Evolutionary conservation across 1,284 basidiomycete species (phyloP).

Genomic region (Somion occarium): DNA sequence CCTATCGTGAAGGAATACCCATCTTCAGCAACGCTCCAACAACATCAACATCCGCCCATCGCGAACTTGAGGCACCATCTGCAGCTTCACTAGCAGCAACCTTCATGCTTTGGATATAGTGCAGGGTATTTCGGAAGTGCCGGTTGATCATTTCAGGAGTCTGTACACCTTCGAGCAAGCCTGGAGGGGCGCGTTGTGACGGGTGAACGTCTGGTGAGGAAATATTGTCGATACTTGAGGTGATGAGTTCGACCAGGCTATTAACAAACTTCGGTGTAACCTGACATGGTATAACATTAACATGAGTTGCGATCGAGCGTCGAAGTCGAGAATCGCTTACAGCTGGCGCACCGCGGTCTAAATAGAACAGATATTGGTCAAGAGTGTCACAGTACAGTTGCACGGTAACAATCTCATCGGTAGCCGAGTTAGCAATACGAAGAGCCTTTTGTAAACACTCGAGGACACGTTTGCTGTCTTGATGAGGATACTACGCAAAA

Average conservation of each 20-base stretch:
- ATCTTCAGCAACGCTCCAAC: conserved; percentile 85
- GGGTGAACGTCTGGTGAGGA: conserved; percentile 82
- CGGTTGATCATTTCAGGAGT: conserved; percentile 88
- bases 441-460: conserved; percentile 94
- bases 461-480: conserved; percentile 91
- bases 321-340: conserved; percentile 40
- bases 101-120: conserved; percentile 80
- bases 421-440: conserved; percentile 89
- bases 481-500: conserved; percentile 68
- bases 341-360: conserved; percentile 86
- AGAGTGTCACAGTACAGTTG: conserved; percentile 93
- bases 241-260: conserved; percentile 89
- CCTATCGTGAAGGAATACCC: conserved; percentile 55
- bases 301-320: conserved; percentile 8
- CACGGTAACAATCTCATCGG: conserved; percentile 91
- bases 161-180: conserved; percentile 85
- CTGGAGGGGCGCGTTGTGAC: conserved; percentile 72
- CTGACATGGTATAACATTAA: conserved; percentile 39
- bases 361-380: conserved; percentile 91
- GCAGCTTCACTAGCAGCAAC: conserved; percentile 33
- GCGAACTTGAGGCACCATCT: conserved; percentile 42
- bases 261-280: conserved; percentile 93
- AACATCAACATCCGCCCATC: conserved; percentile 84
- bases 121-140: conserved; percentile 89
- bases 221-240: conserved; percentile 85